A percentile compares a stretch with the other conserved stretches of the same genome.
Evolutionary conservation across 179 eudicot species (phyloP).

Genomic region (Actinidia arguta): DNA sequence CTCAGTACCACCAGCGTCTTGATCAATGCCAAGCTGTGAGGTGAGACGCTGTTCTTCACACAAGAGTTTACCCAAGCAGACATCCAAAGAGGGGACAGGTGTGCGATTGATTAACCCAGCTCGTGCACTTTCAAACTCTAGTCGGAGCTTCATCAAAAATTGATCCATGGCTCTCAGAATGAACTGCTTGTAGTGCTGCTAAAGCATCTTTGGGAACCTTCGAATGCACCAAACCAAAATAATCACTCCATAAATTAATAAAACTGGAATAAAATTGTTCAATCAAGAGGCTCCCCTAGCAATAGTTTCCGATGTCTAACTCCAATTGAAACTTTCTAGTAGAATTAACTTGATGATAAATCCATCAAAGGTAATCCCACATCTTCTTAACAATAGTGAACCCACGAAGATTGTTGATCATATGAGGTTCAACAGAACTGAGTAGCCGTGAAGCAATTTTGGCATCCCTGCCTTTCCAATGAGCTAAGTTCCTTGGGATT

Average conservation of each 20-base stretch:
- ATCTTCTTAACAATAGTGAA: neutral
- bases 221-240: neutral
- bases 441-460: neutral
- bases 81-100: slow-evolving; percentile 6
- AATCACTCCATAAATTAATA: neutral
- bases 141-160: slow-evolving; percentile 4
- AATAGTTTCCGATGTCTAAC: neutral
- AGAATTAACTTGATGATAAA: slow-evolving; percentile 2
- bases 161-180: neutral
- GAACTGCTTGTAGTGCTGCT: neutral
- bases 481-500: neutral
- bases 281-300: neutral
- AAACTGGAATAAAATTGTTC: slow-evolving; percentile 8
- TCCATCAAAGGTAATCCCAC: neutral
- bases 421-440: neutral
- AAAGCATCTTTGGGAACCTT: neutral
- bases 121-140: slow-evolving; percentile 3
- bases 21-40: neutral
- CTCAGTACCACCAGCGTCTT: neutral
- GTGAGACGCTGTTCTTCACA: slow-evolving; percentile 10
- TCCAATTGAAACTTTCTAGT: slow-evolving; percentile 6
- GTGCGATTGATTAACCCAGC: neutral
- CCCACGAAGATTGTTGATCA: neutral
- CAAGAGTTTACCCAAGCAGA: neutral
- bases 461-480: neutral